Evolutionary conservation across 78 protist species (phyloP), one percentile per base, ranked within the genome.

Genomic region (Guillardia theta): DNA sequence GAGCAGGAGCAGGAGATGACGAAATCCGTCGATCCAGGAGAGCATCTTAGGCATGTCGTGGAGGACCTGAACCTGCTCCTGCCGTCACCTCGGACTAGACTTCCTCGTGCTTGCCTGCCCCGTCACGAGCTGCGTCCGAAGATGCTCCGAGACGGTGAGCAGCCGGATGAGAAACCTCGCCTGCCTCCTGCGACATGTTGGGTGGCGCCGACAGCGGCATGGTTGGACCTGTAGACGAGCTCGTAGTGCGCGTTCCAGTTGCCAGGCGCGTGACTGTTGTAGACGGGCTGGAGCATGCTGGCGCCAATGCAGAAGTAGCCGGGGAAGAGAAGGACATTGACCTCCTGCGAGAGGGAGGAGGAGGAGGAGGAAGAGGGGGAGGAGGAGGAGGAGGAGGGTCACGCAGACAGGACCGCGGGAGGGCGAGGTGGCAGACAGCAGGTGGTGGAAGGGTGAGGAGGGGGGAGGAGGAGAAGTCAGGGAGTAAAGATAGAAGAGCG

Each of bases 231-330:
- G 48, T 78, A 78, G 33, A 78, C 3, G 53, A 4, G 15, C 90
- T 78, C 90, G 48, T 78, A 78, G 90, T 78, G 90, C 10, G 90
- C 90, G 48, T 78, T 78, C 90, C 90, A 78, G 48, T 78, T 78
- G 90, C 90, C 90, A 10, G 90, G 90, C 24, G 90, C 90, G 90
- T 78, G 90, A 0, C 24, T 36, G 90, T 78, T 78, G 90, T 78
- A 78, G 50, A 78, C 90, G 8, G 90, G 90, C 90, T 78, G 90
- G n/a, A 78, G 90, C 90, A 78, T 78, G 90, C 50, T 43, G 50
- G 48, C 90, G 2, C 44, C 90, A 50, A 78, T 43, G 48, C 90
- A 78, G 90, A 27, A 78, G 90, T 43, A 78, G 90, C 90, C 90
- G 48, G 90, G 53, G 53, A 44, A 36, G 53, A 78, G 90, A n/a